These are phyloP conservation scores for Rubroshorea leprosula DNA, from an alignment of 345 rosid genomes.

Conservation along the genomic window DNA sequence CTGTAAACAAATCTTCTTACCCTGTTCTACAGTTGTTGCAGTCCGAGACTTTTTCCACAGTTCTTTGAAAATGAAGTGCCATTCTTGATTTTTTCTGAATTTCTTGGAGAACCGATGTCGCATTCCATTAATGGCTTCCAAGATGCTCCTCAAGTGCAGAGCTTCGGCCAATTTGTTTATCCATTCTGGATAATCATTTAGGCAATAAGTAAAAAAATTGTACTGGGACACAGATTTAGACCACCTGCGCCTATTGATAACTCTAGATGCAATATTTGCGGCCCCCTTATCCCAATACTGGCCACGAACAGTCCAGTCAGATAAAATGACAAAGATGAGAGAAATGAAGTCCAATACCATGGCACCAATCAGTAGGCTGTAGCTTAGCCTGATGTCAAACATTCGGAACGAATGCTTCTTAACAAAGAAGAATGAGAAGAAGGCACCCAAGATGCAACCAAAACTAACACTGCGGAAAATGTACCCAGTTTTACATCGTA, in stretches of 20 bases:
- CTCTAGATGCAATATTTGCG: neutral
- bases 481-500: constrained; percentile 24
- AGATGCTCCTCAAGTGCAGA: too few species aligned
- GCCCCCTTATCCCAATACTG: constrained; percentile 4
- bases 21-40: neutral
- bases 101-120: too few species aligned
- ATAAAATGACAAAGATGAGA: constrained; percentile 33
- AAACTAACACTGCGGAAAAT: constrained; percentile 23
- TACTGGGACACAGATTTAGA: too few species aligned
- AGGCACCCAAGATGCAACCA: constrained; percentile 23
- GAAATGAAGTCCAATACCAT: constrained; percentile 39
- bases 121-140: too few species aligned
- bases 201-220: too few species aligned
- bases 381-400: constrained; percentile 42
- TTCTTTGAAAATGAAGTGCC: too few species aligned
- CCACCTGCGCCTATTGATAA: constrained; percentile 23
- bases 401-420: constrained; percentile 21
- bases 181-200: too few species aligned
- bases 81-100: too few species aligned
- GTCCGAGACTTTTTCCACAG: neutral
- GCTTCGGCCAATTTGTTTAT: too few species aligned
- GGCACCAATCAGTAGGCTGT: constrained; percentile 40
- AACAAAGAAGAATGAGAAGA: constrained; percentile 28
- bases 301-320: constrained; percentile 39
- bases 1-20: neutral